phyloP scores from a whole-genome alignment of 2,329 filamentous ascomycete genomes.

The Scedosporium boydii region DNA sequence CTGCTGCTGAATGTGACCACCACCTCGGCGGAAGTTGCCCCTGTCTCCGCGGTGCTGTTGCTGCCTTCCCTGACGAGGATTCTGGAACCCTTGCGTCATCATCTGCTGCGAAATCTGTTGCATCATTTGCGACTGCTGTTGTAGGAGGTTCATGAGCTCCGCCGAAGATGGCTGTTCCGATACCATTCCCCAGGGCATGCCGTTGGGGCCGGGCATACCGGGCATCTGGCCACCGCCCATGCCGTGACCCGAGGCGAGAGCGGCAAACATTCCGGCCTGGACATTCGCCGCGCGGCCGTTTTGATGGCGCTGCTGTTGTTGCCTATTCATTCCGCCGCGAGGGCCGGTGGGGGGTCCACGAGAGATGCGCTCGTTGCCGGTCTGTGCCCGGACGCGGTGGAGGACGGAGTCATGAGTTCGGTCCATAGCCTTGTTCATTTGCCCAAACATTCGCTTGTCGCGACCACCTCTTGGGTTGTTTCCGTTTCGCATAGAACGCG shows the following conservation, averaged over 20 bases:
- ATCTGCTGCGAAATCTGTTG: constrained; percentile 59
- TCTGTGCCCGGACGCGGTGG: constrained; percentile 67
- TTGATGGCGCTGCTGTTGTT: constrained; percentile 22
- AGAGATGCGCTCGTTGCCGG: constrained; percentile 71
- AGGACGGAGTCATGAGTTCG: constrained; percentile 64
- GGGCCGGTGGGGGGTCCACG: constrained; percentile 66
- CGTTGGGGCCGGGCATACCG: constrained; percentile 24
- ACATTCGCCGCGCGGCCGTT: constrained; percentile 42
- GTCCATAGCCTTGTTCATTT: constrained; percentile 70
- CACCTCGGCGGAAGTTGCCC: constrained; percentile 43
- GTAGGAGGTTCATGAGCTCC: constrained; percentile 64
- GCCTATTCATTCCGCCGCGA: constrained; percentile 33
- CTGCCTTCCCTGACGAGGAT: constrained; percentile 30
- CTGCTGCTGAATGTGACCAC: constrained; percentile 28
- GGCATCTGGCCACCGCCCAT: constrained; percentile 28
- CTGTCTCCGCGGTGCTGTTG: constrained; percentile 47
- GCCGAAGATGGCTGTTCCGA: constrained; percentile 32
- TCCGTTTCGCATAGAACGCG: constrained; percentile 75
- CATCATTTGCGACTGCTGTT: constrained; percentile 84
- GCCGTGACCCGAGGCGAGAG: constrained; percentile 19
- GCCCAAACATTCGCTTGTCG: constrained; percentile 73
- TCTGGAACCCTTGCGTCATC: constrained; percentile 36
- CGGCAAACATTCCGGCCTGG: constrained; percentile 35
- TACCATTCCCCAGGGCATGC: constrained; percentile 35
- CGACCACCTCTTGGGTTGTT: constrained; percentile 44